Conservation (phyloP, 2,329 filamentous ascomycete species). For the Xylaria sp. region DNA sequence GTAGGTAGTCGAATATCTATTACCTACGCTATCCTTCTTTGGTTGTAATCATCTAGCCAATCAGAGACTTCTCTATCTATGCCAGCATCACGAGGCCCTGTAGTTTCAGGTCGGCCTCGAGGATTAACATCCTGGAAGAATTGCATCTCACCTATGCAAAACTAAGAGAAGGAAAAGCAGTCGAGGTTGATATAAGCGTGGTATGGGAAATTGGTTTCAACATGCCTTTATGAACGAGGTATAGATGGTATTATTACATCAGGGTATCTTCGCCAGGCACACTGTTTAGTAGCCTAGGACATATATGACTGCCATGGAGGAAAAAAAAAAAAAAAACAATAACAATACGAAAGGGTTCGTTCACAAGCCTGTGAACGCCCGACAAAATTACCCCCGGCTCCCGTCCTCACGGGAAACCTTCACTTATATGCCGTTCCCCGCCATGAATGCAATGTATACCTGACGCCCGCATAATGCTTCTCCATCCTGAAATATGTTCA, state of each 20-base stretch:
- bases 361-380: slow-evolving; percentile 27
- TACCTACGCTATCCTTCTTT: slow-evolving; percentile 6
- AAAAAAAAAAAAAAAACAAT: slow-evolving; percentile 30
- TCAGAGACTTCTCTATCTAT: slow-evolving; percentile 1
- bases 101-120: slow-evolving; percentile 26
- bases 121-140: slow-evolving; percentile 9
- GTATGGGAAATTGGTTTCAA: neutral
- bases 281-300: slow-evolving; percentile 12
- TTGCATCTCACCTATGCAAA: neutral
- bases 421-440: slow-evolving; percentile 23
- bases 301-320: slow-evolving; percentile 23
- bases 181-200: neutral
- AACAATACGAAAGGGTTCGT: slow-evolving; percentile 16
- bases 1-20: too few species aligned
- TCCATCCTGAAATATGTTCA: slow-evolving; percentile 27
- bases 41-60: slow-evolving; percentile 5
- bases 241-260: slow-evolving; percentile 35
- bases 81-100: slow-evolving; percentile 16
- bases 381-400: slow-evolving; percentile 27
- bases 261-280: slow-evolving; percentile 37
- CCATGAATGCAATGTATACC: slow-evolving; percentile 36
- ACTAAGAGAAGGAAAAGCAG: neutral
- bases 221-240: slow-evolving; percentile 20
- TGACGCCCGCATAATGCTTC: slow-evolving; percentile 34
- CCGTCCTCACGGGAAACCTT: slow-evolving; percentile 12